A percentile compares a stretch with the other conserved stretches of the same genome.
Evolutionary conservation across 1,284 basidiomycete genomes (phyloP).

Genomic region (Moesziomyces globuligerus): DNA sequence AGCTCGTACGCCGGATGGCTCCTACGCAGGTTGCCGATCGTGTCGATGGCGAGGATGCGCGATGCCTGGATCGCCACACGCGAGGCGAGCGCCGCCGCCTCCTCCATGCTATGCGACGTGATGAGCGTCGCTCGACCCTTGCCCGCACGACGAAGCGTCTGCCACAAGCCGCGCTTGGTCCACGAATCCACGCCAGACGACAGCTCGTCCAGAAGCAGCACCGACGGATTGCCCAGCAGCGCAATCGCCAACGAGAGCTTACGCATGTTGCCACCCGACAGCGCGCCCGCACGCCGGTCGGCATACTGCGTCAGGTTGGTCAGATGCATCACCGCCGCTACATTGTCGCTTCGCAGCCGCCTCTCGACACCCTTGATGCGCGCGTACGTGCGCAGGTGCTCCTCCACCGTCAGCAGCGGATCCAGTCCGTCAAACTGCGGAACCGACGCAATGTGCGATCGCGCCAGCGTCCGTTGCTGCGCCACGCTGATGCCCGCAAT

Average conservation of each 20-base stretch:
- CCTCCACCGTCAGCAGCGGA: slow-evolving; percentile 77
- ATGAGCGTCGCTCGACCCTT: slow-evolving; percentile 65
- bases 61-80: slow-evolving; percentile 51
- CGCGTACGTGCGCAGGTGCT: slow-evolving; percentile 73
- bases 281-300: slow-evolving; percentile 76
- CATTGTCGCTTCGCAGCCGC: slow-evolving; percentile 71
- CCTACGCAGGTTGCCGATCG: slow-evolving; percentile 74
- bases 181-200: slow-evolving; percentile 83
- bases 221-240: slow-evolving; percentile 80
- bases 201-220: slow-evolving; percentile 83
- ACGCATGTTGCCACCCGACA: slow-evolving; percentile 77
- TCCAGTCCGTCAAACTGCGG: slow-evolving; percentile 86
- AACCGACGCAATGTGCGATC: slow-evolving; percentile 33
- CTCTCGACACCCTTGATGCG: slow-evolving; percentile 74
- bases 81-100: slow-evolving; percentile 78
- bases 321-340: slow-evolving; percentile 74
- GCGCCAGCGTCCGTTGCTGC: slow-evolving; percentile 28
- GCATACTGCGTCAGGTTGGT: slow-evolving; percentile 75
- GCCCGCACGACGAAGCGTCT: slow-evolving; percentile 75
- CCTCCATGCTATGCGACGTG: slow-evolving; percentile 80
- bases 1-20: slow-evolving; percentile 81
- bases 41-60: slow-evolving; percentile 73
- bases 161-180: slow-evolving; percentile 85
- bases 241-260: slow-evolving; percentile 82
- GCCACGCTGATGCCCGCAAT: slow-evolving; percentile 31